Evolutionary conservation across 2,329 filamentous ascomycete genomes (phyloP).

Genomic region (Dactylellina haptotyla): DNA sequence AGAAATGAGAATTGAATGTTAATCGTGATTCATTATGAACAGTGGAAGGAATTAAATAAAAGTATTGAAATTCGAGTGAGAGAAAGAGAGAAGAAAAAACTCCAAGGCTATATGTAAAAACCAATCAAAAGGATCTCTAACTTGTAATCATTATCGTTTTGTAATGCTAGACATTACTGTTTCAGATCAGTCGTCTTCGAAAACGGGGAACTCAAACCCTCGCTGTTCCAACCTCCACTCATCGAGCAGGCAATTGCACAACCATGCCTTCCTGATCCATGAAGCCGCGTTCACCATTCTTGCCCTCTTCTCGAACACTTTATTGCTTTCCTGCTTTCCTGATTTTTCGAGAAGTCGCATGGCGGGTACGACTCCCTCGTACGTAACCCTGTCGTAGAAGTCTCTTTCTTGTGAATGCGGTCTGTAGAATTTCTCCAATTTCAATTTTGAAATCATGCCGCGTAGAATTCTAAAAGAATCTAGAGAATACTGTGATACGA

Average conservation of each 20-base stretch:
- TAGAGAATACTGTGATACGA: neutral
- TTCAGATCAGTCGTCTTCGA: conserved; percentile 6
- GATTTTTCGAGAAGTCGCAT: conserved; percentile 26
- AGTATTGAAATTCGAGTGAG: too few relatives aligned
- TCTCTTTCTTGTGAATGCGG: neutral
- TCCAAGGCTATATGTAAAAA: too few relatives aligned
- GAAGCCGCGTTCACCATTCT: neutral
- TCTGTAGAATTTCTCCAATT: neutral
- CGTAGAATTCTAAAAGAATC: neutral
- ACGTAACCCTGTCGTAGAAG: neutral
- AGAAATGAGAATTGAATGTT: too few relatives aligned
- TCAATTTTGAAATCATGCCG: conserved; percentile 2
- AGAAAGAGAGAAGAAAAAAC: neutral
- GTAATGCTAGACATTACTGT: too few relatives aligned
- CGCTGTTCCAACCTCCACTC: conserved; percentile 28
- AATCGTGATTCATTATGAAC: too few relatives aligned
- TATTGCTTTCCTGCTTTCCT: neutral
- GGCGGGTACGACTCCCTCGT: conserved; percentile 1
- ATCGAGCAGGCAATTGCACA: conserved; percentile 36
- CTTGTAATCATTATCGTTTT: too few relatives aligned
- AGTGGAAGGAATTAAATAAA: too few relatives aligned
- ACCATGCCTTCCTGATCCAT: conserved; percentile 23
- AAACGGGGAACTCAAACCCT: conserved; percentile 29
- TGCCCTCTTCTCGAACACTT: conserved; percentile 8
- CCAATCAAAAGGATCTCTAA: too few relatives aligned